Evolutionary conservation across 768 basidiomycete genomes (phyloP), one percentile per base, ranked within the genome.

Genomic region (Amanita subjunquillea): DNA sequence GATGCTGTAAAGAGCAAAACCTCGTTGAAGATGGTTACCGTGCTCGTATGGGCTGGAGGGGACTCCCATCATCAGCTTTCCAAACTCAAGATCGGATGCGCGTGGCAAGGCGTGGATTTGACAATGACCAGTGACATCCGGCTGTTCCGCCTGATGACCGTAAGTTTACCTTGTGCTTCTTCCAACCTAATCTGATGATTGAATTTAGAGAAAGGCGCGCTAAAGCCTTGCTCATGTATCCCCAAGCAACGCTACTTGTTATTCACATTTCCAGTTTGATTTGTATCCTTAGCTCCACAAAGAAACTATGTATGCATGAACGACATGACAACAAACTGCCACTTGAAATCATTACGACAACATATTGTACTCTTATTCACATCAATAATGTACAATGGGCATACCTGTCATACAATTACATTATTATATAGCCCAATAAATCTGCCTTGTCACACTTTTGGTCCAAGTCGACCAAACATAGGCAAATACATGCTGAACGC

Each of bases 81-180:
- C 22, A 69, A 70, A 37, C 67, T 89, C 55, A 79, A 75, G 66
- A 80, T 83, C 58, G 76, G 75, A 3, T 89, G 86, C 63, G 82
- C 80, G 13, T 72, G 72, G 58, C 71, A 72, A 55, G 84, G 84
- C 44, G 70, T 87, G 42, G 74, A 75, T 27, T 62, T 87, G 57
- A 64, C 66, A 50, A 64, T 80, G 34, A 76, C 76, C 27, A 65
- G 63, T 44, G 76, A 83, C 59, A 67, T 85, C 39, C 65, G 68
- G 54, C 63, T 63, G 52, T 82, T 83, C 64, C 77, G 85, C 47
- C 59, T 68, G 41, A 62, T 76, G 59, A 62, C 71, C 53, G 79
- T 83, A 61, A 62, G 80, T 71, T 22, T 53, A 22, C 32, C 48
- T 50, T 41, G 10, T 30, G 29, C 8, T 62, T 58, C 25, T 61